A percentile compares a stretch with the other conserved stretches of the same genome.
Conservation (phyloP, 139 green algal genomes). For the Haematococcus lacustris region DNA sequence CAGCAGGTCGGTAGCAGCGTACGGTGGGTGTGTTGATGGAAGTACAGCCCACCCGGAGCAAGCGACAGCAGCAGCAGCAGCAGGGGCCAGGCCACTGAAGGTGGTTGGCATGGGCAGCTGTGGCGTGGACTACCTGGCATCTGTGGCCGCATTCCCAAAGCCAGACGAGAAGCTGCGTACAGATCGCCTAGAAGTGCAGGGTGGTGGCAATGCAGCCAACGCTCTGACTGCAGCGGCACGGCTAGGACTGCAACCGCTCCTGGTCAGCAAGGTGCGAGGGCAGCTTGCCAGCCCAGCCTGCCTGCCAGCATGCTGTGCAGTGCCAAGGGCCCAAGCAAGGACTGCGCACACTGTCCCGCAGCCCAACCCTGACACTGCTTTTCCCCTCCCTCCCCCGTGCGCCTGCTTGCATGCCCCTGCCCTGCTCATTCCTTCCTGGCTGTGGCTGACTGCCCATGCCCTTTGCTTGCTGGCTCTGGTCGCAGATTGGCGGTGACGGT, state of each 20-base stretch:
- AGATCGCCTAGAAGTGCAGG: slow-evolving; percentile 76
- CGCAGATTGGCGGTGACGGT: slow-evolving; percentile 66
- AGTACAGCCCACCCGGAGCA: not conserved
- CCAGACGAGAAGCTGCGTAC: slow-evolving; percentile 90
- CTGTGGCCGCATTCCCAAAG: slow-evolving; percentile 69
- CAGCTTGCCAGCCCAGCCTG: not conserved
- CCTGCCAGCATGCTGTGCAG: too few species aligned
- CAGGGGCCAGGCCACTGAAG: too few species aligned
- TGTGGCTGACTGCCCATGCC: slow-evolving; percentile 73
- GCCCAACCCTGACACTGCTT: too few species aligned
- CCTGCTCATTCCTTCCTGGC: not conserved
- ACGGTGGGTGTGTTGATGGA: slow-evolving; percentile 13
- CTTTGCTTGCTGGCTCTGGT: too few species aligned
- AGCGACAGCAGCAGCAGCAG: too few species aligned
- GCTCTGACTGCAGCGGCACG: slow-evolving; percentile 83
- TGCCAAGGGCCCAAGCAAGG: too few species aligned
- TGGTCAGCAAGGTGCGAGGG: slow-evolving; percentile 72
- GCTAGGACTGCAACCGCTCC: slow-evolving; percentile 61
- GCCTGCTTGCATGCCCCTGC: slow-evolving; percentile 6
- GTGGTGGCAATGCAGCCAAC: slow-evolving; percentile 92
- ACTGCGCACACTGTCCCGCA: too few species aligned
- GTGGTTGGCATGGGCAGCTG: slow-evolving; percentile 76
- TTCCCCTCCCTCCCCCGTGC: not conserved
- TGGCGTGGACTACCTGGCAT: slow-evolving; percentile 88
- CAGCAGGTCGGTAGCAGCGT: too few species aligned